These are phyloP conservation scores for Wickerhamomyces hampshirensis DNA, from an alignment of 805 yeast species.

Conservation along the genomic window DNA sequence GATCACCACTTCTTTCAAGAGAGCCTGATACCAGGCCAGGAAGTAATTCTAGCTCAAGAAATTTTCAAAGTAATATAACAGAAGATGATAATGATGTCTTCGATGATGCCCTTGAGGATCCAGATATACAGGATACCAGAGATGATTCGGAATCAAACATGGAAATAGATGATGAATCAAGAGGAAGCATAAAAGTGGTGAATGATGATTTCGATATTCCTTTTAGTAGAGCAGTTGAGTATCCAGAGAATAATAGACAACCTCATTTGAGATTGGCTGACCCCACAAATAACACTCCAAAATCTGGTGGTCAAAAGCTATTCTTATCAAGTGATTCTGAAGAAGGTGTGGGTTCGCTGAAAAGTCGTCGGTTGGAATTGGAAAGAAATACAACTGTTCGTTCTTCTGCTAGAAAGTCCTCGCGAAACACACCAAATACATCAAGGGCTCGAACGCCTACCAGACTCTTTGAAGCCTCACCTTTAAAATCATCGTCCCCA, in stretches of 20 bases:
- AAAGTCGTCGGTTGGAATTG: slow-evolving; percentile 14
- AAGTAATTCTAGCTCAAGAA: not conserved
- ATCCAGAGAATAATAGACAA: too few species aligned
- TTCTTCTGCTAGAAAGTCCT: slow-evolving; percentile 1
- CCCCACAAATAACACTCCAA: not conserved
- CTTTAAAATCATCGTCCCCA: slow-evolving; percentile 6
- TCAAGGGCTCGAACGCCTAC: slow-evolving; percentile 4
- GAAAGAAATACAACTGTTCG: slow-evolving; percentile 19
- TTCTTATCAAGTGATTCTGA: slow-evolving; percentile 17
- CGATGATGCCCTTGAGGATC: slow-evolving; percentile 21
- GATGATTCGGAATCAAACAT: slow-evolving; percentile 20
- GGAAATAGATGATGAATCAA: slow-evolving; percentile 28
- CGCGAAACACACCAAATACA: slow-evolving; percentile 1
- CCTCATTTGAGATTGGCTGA: too few species aligned
- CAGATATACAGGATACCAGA: slow-evolving; percentile 1
- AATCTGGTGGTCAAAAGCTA: slow-evolving; percentile 12
- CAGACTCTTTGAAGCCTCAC: slow-evolving; percentile 6
- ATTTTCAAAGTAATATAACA: slow-evolving; percentile 5
- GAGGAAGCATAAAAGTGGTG: slow-evolving; percentile 14
- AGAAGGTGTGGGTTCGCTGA: not conserved
- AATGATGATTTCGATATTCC: slow-evolving; percentile 4
- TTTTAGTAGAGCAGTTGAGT: too few species aligned
- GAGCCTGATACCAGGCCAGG: not conserved
- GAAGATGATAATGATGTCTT: slow-evolving; percentile 19
- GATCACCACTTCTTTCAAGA: slow-evolving; percentile 11